Base-by-base conservation (phyloP, 139 green algal species). In the Yamagishiella unicocca region DNA sequence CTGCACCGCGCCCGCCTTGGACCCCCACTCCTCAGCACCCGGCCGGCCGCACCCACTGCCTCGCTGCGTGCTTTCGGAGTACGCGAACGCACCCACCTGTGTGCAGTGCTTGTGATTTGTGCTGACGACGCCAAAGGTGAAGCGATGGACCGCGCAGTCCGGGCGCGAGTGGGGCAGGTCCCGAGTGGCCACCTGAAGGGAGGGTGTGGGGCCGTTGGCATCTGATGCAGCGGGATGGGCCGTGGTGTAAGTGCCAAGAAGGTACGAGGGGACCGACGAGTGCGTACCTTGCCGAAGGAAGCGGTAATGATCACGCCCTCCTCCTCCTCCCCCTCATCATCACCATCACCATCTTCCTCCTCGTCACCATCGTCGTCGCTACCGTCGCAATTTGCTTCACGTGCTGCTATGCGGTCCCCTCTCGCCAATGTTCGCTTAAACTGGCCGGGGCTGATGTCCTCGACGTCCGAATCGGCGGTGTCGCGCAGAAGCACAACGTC, bases 111-210 rank as follows among this genome's bases (percentile, higher is more conserved):
- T 2, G 35, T 9, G 22, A 24, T 82, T 82, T 31, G 42, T 38
- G 31, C 9, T 31, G 33, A 24, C 8, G 14, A 9, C 31, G 10
- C 75, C 75, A 50, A 33, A 42, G 31, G 12, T 70, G 50, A 82
- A 82, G 33, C 45, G 9, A 31, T 82, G 75, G 46, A 67, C 50
- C 19, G 50, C 46, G 75, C 46, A 82, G 24, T 68, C 50, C 4
- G 50, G 31, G 4, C 75, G 75, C 9, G 53, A 24, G 75, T 82
- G 75, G 4, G 75, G 75, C 5, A 82, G 10, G 75, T 82, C 75
- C 21, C 54, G 31, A 5, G 33, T 45, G 35, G 50, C 50, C 42
- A 37, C 75, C 75, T 82, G 46, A 50, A 7, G 31, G 8, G 22
- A 68, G 25, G n/a, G n/a, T n/a, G n/a, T n/a, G n/a, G n/a, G n/a